A percentile compares a stretch with the other conserved stretches of the same genome.
These are phyloP conservation scores for Verticillium zaregamsianum DNA, from an alignment of 2,329 filamentous ascomycete species.

Conservation along the genomic window DNA sequence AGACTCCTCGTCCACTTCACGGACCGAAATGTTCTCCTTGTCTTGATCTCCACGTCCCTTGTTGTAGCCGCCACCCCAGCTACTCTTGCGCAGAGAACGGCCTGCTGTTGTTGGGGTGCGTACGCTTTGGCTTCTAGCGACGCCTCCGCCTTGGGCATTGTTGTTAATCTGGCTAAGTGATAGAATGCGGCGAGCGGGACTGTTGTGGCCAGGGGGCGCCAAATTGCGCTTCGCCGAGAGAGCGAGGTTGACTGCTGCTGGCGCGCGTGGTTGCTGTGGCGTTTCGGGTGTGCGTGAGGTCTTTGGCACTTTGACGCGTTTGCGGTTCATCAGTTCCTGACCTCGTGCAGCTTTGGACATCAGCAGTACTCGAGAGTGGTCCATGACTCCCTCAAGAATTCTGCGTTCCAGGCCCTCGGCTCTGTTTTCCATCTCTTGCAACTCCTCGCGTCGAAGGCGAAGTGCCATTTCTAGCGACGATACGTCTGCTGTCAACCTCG, in stretches of 20 bases:
- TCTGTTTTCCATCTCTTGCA: slow-evolving; percentile 83
- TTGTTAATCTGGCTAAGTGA: slow-evolving; percentile 87
- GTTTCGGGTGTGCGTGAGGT: slow-evolving; percentile 17
- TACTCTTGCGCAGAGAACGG: slow-evolving; percentile 58
- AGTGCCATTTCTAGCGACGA: slow-evolving; percentile 89
- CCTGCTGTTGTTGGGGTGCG: slow-evolving; percentile 49
- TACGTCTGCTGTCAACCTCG: slow-evolving; percentile 76
- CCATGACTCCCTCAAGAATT: slow-evolving; percentile 92
- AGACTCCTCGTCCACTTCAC: slow-evolving; percentile 60
- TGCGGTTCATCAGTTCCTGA: slow-evolving; percentile 54
- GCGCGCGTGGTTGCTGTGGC: slow-evolving; percentile 10
- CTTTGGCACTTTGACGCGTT: slow-evolving; percentile 46
- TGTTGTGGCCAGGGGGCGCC: slow-evolving; percentile 39
- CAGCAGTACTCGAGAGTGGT: slow-evolving; percentile 88
- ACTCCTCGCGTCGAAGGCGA: slow-evolving; percentile 82
- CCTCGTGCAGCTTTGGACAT: slow-evolving; percentile 61
- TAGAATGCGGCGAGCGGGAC: slow-evolving; percentile 73
- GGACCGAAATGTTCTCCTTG: slow-evolving; percentile 60
- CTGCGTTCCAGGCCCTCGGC: slow-evolving; percentile 87
- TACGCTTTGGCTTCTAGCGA: slow-evolving; percentile 77
- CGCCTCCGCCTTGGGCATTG: slow-evolving; percentile 59
- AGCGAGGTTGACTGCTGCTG: slow-evolving; percentile 46
- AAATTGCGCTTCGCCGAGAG: slow-evolving; percentile 48
- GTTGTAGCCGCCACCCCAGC: slow-evolving; percentile 55
- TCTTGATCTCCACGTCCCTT: slow-evolving; percentile 51